Base-by-base conservation (phyloP, 108 stramenopile genomes). In the Nitzschia inconspicua region DNA sequence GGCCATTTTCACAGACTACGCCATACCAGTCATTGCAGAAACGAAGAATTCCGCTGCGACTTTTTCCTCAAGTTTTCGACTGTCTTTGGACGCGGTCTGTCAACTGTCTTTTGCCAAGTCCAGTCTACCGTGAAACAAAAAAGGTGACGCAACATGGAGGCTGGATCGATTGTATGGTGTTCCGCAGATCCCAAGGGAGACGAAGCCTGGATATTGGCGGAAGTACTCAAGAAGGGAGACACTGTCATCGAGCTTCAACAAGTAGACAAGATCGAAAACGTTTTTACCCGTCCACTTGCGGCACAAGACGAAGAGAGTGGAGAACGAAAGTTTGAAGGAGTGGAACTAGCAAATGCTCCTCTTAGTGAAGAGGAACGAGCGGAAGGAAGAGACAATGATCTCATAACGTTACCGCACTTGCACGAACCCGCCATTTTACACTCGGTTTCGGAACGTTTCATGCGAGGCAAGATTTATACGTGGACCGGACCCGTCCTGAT, bases 381-480 rank as follows among this genome's bases (percentile, higher is more conserved):
- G 26, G 86, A 86, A 63, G 92, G 92, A 9, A 65, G 64, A 28
- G 92, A 93, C 57, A 76, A 89, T 52, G 98, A 99, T 65, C 79
- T 99, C 64, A 98, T 98, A 51, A 63, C 88, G 5, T 77, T 99
- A 54, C 96, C 96, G 37, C 96, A 96, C 66, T 80, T 99, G 61
- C 97, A 99, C 73, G 99, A 99, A 67, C 97, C 99, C 28, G 95
- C 98, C 10, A 95, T 99, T 63, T 70, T 99, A 37, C 96, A 98
- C 57, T 86, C 93, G 0, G 79, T 99, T 11, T 47, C 70, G 20
- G 82, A 88, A 58, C 76, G 99, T 42, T 98, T 95, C 76, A 78
- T 82, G 60, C 58, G 75, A 18, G 93, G 89, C 20, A 77, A 85
- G 57, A 99, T 99, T 66, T 99, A 99, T 75, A 99, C 99, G 6